Evolutionary conservation across 768 basidiomycete species (phyloP), one percentile per base, ranked within the genome.

Genomic region (Auriscalpium vulgare): DNA sequence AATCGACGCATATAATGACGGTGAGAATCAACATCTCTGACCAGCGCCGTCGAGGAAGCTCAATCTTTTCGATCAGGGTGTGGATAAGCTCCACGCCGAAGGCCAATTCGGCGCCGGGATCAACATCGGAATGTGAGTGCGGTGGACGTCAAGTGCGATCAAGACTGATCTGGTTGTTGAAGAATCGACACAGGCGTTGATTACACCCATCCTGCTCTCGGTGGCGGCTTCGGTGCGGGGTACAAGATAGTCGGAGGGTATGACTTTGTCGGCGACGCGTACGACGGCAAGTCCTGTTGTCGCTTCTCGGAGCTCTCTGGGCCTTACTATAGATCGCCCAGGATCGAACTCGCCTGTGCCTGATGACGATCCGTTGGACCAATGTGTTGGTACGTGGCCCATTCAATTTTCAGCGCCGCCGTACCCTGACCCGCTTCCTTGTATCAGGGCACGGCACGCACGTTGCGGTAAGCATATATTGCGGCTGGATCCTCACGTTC

Each of bases 31-130:
- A 17, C 71, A 64, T n/a, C 21, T 7, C n/a, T 14, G 40, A 29
- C 29, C 7, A 7, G 4, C 29, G 29, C 29, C 29, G 29, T 21
- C 43, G 19, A 23, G 49, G 37, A 36, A 38, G 5, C 23, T 2
- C 37, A 19, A 35, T 44, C 6, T 37, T 16, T n/a, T 16, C 19
- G 43, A 10, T 49, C 50, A 82, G 80, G 80, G 83, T 17, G 85
- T 86, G 2, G 80, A 86, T 61, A 79, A 77, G 57, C 73, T 85
- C 17, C 85, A 88, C 63, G 81, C 82, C 6, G 63, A 76, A 58
- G 85, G 84, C 1, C 75, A 82, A 62, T 73, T 74, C 23, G 87
- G 88, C 11, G 75, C 75, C 43, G 85, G 85, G 2, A 72, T 87
- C 66, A 85, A 84, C 62, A 76, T 90, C 53, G 87, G 78, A 58